Conservation (phyloP, 2,329 filamentous ascomycete species). For the Diplodia intermedia region DNA sequence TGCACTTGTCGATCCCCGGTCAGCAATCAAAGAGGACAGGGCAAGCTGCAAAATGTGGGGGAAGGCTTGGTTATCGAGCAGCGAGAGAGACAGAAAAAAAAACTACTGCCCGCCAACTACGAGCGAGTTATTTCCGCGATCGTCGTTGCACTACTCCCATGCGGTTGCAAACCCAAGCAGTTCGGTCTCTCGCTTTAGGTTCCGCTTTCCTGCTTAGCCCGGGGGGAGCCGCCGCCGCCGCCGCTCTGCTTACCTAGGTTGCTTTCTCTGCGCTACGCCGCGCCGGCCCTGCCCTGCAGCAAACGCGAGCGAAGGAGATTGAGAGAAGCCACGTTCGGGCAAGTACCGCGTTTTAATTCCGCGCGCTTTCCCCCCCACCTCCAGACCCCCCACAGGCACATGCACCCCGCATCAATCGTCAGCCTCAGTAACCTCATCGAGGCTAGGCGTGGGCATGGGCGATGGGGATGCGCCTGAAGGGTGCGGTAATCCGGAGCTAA, state of each 20-base stretch:
- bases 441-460: not conserved
- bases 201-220: not conserved
- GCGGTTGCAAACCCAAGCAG: not conserved
- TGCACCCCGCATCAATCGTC: slow-evolving; percentile 23
- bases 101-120: not conserved
- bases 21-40: not conserved
- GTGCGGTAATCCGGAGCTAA: slow-evolving; percentile 17
- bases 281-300: not conserved
- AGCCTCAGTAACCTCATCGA: slow-evolving; percentile 24
- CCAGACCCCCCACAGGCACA: not conserved
- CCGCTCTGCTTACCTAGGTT: no score
- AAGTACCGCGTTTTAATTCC: slow-evolving; percentile 26
- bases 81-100: not conserved
- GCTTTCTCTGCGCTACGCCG: not conserved
- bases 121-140: slow-evolving; percentile 10
- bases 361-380: not conserved
- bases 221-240: not conserved
- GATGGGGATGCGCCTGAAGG: not conserved
- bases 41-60: not conserved
- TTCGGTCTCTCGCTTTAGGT: not conserved
- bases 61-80: not conserved
- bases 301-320: not conserved
- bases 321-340: not conserved
- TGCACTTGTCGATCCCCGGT: not conserved
- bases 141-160: not conserved